phyloP scores from a whole-genome alignment of 805 yeast species.

The Cyberlindnera japonica region DNA sequence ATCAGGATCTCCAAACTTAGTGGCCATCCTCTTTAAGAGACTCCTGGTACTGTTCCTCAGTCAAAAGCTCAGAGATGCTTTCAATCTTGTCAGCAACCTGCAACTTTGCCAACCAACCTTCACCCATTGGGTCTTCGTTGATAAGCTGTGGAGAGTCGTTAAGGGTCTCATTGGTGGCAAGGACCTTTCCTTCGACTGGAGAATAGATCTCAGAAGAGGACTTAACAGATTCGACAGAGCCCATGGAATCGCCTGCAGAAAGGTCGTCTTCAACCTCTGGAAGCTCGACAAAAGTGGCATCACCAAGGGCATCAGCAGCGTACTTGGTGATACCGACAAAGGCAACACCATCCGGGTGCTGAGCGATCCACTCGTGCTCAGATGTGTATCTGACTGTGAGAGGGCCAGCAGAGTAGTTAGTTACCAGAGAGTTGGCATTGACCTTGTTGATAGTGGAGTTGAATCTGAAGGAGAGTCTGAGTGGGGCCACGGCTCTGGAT shows the following conservation, averaged over 20 bases:
- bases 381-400: slow-evolving; percentile 59
- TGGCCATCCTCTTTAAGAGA: slow-evolving; percentile 23
- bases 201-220: slow-evolving; percentile 89
- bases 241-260: slow-evolving; percentile 76
- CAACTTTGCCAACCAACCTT: slow-evolving; percentile 88
- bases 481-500: slow-evolving; percentile 14
- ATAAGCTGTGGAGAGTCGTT: slow-evolving; percentile 72
- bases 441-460: slow-evolving; percentile 23
- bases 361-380: slow-evolving; percentile 95
- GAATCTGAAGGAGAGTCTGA: slow-evolving; percentile 25
- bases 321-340: slow-evolving; percentile 92
- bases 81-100: slow-evolving; percentile 45
- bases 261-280: slow-evolving; percentile 66
- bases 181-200: slow-evolving; percentile 75
- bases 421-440: slow-evolving; percentile 22
- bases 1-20: neutral
- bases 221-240: slow-evolving; percentile 93
- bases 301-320: slow-evolving; percentile 96
- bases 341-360: slow-evolving; percentile 76
- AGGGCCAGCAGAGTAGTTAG: slow-evolving; percentile 23
- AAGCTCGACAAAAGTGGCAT: slow-evolving; percentile 89
- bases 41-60: slow-evolving; percentile 43
- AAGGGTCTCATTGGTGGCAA: slow-evolving; percentile 66
- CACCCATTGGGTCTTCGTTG: slow-evolving; percentile 88
- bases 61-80: slow-evolving; percentile 54